Evolutionary conservation across 176 grass and related monocot species (phyloP), one percentile per base, ranked within the genome.

Genomic region (Pontederia crassipes): DNA sequence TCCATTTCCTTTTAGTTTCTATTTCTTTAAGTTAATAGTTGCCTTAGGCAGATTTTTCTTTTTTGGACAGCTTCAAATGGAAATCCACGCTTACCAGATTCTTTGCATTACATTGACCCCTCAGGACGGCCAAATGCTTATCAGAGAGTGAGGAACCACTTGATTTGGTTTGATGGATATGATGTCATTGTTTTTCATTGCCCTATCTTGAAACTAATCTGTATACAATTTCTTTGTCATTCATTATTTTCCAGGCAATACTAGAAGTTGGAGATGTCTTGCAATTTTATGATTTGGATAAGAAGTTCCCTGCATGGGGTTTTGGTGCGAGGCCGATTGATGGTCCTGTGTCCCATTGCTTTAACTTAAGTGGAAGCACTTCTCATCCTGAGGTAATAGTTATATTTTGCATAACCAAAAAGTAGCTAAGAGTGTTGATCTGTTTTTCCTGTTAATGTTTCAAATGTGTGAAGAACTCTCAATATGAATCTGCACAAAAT

Each of bases 251-350:
- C 17, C 54, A 98, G 88, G 93, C 82, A 76, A 92, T 98, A 70
- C 72, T 98, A 66, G 94, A 98, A 80, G 76, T 92, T 55, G 94
- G 94, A 52, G 94, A 98, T 67, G 55, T 98, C 55, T 59, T 98
- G 79, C 84, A 92, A 67, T 81, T 88, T 60, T 98, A 98, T 78
- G 84, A 92, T 61, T 57, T 76, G 47, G 67, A 86, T 73, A 98
- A 81, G 28, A 78, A 68, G 35, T 92, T 92, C 54, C 75, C 93
- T 51, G 83, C 93, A 20, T 98, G 93, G 93, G 93, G 93, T 45
- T 98, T 89, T 78, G 93, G 93, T 62, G 93, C 93, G 65, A 98
- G 93, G 66, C 93, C 93, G 48, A 98, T 98, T 75, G 93, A 98
- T 9, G 93, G 93, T 73, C 93, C 93, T 59, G 79, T 83, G 65